Evolutionary conservation across 2,329 filamentous ascomycete genomes (phyloP).

Genomic region (Xylariaceae sp.): DNA sequence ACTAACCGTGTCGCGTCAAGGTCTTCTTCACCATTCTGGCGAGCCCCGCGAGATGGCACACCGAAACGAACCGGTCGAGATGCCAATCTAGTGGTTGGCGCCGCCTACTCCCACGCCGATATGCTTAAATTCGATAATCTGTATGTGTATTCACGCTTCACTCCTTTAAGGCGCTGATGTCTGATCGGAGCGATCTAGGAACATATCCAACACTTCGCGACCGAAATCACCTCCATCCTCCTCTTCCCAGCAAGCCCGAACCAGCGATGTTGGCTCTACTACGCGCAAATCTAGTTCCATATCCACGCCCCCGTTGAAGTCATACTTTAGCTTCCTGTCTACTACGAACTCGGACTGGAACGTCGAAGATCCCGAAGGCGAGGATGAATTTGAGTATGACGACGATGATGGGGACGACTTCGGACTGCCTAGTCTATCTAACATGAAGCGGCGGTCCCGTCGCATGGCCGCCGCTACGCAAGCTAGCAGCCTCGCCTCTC

Average conservation of each 20-base stretch:
- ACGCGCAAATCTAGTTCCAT: conserved; percentile 45
- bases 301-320: conserved; percentile 61
- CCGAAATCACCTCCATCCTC: conserved; percentile 67
- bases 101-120: conserved; percentile 93
- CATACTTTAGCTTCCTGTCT: conserved; percentile 75
- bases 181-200: conserved; percentile 39
- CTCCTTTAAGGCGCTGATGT: not conserved
- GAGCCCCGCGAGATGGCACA: conserved; percentile 48
- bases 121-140: conserved; percentile 80
- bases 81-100: conserved; percentile 75
- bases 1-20: conserved; percentile 43
- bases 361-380: conserved; percentile 55
- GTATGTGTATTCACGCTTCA: conserved; percentile 44
- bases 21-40: conserved; percentile 86
- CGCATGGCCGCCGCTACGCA: conserved; percentile 46
- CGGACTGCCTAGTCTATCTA: conserved; percentile 85
- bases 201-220: conserved; percentile 55
- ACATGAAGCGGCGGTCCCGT: conserved; percentile 70
- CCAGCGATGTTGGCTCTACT: conserved; percentile 52
- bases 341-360: conserved; percentile 81
- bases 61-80: conserved; percentile 54
- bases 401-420: conserved; percentile 94
- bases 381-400: conserved; percentile 72
- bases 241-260: conserved; percentile 48
- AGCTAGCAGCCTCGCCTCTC: conserved; percentile 28